Conservation (phyloP, 495 filamentous ascomycete genomes). For the Penicillium manginii region DNA sequence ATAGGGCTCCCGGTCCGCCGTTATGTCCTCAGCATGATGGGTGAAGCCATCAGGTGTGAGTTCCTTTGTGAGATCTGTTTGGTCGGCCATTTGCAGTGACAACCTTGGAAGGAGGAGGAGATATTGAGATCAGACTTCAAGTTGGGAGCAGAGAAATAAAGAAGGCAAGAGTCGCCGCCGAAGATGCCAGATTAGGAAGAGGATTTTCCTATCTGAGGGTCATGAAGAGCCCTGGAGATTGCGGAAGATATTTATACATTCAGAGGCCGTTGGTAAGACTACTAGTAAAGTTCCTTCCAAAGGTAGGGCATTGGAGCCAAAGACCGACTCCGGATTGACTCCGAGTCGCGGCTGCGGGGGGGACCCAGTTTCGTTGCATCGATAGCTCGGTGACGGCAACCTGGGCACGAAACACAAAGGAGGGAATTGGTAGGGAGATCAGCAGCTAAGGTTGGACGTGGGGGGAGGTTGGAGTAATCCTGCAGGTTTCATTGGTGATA, state of each 20-base stretch:
- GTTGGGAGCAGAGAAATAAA: background rate
- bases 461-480: constrained; percentile 17
- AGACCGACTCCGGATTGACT: constrained; percentile 11
- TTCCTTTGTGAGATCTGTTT: constrained; percentile 18
- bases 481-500: constrained; percentile 8
- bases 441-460: constrained; percentile 15
- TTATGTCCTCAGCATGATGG: constrained; percentile 48
- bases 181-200: background rate
- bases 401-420: background rate
- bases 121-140: background rate
- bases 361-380: constrained; percentile 4
- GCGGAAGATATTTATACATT: background rate
- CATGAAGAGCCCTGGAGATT: background rate
- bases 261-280: background rate
- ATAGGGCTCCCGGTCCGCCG: constrained; percentile 45
- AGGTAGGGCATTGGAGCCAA: constrained; percentile 3
- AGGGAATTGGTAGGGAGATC: constrained; percentile 18
- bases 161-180: background rate
- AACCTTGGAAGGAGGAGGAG: background rate
- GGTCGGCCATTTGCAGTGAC: constrained; percentile 16
- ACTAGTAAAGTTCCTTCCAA: background rate
- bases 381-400: constrained; percentile 22
- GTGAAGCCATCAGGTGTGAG: constrained; percentile 36
- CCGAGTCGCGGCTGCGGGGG: constrained; percentile 9
- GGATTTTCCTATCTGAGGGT: background rate